phyloP scores from a whole-genome alignment of 2,329 filamentous ascomycete genomes.

The Verticillium isaacii region DNA sequence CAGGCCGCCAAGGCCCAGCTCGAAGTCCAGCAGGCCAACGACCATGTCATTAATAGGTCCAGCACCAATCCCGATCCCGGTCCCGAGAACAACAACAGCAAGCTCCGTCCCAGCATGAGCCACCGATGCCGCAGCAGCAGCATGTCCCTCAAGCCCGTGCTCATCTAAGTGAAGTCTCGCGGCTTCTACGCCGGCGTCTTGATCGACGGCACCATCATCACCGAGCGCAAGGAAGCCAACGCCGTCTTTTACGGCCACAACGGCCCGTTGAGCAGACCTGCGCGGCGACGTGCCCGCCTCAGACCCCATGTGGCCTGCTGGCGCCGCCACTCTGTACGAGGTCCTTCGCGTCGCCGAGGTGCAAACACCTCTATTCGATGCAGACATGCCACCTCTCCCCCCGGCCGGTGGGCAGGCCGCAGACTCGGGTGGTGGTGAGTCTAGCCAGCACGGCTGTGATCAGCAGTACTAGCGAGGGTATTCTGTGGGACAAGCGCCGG shows the following conservation, averaged over 20 bases:
- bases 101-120: slow-evolving; percentile 40
- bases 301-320: slow-evolving; percentile 22
- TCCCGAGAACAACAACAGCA: too few relatives aligned
- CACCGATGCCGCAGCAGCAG: slow-evolving; percentile 11
- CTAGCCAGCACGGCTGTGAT: background rate
- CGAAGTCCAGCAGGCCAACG: slow-evolving; percentile 19
- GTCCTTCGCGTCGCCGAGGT: slow-evolving; percentile 26
- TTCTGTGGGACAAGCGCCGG: too few relatives aligned
- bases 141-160: slow-evolving; percentile 35
- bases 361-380: slow-evolving; percentile 10
- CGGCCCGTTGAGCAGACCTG: slow-evolving; percentile 39
- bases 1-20: slow-evolving; percentile 32
- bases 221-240: slow-evolving; percentile 82
- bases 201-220: slow-evolving; percentile 80
- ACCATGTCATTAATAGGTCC: too few relatives aligned
- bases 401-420: background rate
- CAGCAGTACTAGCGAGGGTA: background rate
- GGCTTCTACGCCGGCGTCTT: slow-evolving; percentile 85
- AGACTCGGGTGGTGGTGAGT: background rate
- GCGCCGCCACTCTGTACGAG: slow-evolving; percentile 22
- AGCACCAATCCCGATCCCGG: too few relatives aligned
- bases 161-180: slow-evolving; percentile 77
- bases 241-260: slow-evolving; percentile 74
- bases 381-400: slow-evolving; percentile 7
- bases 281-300: slow-evolving; percentile 32